Percentiles rank a stretch among this genome's conserved stretches.
phyloP scores from a whole-genome alignment of 2,329 filamentous ascomycete species.

The Tolypocladium pustulatum region DNA sequence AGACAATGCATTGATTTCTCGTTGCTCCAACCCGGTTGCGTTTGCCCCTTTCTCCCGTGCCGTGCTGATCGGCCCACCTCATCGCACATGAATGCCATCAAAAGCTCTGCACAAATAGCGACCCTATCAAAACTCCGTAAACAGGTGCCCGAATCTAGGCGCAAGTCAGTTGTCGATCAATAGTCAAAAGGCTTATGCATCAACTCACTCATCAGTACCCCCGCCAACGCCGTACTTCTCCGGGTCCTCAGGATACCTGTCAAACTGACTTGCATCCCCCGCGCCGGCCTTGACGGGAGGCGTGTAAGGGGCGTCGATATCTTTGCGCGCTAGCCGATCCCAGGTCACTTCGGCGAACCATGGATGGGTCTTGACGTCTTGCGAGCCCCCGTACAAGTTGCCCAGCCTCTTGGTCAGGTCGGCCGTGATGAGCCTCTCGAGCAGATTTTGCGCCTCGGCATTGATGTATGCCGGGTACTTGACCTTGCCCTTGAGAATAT shows the following conservation, averaged over 20 bases:
- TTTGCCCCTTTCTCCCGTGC: background rate
- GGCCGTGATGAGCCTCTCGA: conserved; percentile 85
- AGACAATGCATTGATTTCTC: background rate
- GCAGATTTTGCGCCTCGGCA: conserved; percentile 82
- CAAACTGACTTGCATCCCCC: conserved; percentile 94
- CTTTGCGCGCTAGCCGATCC: conserved; percentile 87
- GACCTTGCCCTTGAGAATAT: conserved; percentile 89
- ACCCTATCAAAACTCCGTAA: conserved; percentile 58
- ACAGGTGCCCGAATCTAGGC: conserved; percentile 59
- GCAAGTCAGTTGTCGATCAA: conserved; percentile 7
- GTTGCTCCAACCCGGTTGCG: background rate
- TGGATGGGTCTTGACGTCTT: conserved; percentile 87
- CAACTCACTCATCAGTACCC: conserved; percentile 76
- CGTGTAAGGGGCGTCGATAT: conserved; percentile 96
- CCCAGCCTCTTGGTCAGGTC: conserved; percentile 92
- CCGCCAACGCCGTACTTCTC: conserved; percentile 70
- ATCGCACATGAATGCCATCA: background rate
- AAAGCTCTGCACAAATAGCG: background rate
- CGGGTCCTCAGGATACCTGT: conserved; percentile 94
- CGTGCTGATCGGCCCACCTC: background rate
- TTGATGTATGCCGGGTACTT: conserved; percentile 97
- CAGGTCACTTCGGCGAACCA: conserved; percentile 99
- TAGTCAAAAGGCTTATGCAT: background rate
- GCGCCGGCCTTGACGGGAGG: conserved; percentile 89
- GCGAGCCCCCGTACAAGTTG: conserved; percentile 81